Evolutionary conservation across 495 filamentous ascomycete species (phyloP).

Genomic region (Friedmanniomyces simplex): DNA sequence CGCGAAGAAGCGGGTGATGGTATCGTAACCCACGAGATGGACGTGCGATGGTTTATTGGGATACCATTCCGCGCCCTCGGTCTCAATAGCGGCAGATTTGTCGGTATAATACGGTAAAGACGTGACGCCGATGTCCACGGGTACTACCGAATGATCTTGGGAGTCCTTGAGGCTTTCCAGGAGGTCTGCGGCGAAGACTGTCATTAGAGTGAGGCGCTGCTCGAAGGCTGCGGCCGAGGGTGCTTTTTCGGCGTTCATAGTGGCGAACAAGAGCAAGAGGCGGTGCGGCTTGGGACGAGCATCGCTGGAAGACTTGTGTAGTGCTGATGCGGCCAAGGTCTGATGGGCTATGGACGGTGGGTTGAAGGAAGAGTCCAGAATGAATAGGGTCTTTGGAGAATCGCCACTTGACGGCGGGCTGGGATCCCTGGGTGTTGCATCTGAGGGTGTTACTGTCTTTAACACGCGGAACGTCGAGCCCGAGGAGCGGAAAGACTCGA

Average conservation of each 20-base stretch:
- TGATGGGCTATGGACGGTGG: conserved; percentile 80
- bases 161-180: conserved; percentile 8
- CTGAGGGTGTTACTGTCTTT: conserved; percentile 12
- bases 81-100: conserved; percentile 61
- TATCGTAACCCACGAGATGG: conserved; percentile 82
- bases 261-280: conserved; percentile 71
- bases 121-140: conserved; percentile 71
- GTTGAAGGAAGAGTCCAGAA: conserved; percentile 94
- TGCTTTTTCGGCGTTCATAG: conserved; percentile 90
- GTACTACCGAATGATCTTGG: conserved; percentile 7
- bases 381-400: conserved; percentile 49
- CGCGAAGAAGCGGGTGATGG: conserved; percentile 70
- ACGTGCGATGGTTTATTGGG: conserved; percentile 43
- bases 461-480: conserved; percentile 17
- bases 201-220: conserved; percentile 80
- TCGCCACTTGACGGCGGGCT: background rate
- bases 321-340: conserved; percentile 58
- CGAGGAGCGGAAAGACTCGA: conserved; percentile 18
- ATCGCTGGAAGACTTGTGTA: conserved; percentile 32
- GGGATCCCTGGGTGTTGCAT: conserved; percentile 1
- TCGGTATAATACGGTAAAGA: conserved; percentile 76
- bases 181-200: conserved; percentile 60
- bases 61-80: conserved; percentile 26
- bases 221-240: conserved; percentile 72
- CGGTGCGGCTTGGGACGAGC: conserved; percentile 34